Base-by-base conservation (phyloP, 2,329 filamentous ascomycete species). In the Didymella pomorum region DNA sequence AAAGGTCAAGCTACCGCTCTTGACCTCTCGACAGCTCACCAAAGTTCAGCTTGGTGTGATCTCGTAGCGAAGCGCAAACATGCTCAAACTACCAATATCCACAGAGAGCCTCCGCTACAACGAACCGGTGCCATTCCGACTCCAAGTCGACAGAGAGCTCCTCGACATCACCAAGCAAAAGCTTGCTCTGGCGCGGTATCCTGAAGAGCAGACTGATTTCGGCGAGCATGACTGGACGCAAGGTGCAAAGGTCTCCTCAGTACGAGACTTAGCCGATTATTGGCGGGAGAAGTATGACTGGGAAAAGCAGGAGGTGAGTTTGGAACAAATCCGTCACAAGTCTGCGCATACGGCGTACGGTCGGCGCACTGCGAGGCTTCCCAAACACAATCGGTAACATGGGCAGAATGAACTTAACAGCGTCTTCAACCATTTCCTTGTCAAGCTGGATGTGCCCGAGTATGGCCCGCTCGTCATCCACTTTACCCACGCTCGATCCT, bases 401-500 rank as follows among this genome's bases (percentile, higher is more conserved):
- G 4, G 6, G 44, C 28, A 47, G 44, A n/a, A 47, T 23, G 28
- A 47, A 47, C 18, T 47, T 1, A 47, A 47, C 44, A 23, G 8
- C 5, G 28, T 23, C 18, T 47, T 47, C 29, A 47, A 47, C 28
- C 44, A 47, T 47, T 47, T 47, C 28, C 44, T 47, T 9, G 44
- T 47, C 28, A 35, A 35, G 23, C 10, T 46, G 16, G 31, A 46
- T 21, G 44, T 46, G 18, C 44, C 44, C 12, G 44, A 12, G 14
- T 46, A 46, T 12, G 44, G 44, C 4, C 26, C 44, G 28, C 44
- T 46, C n/a, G 28, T 46, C 12, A 18, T 46, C 6, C 87, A 90
- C 70, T 89, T 89, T 71, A 79, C 89, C 54, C 86, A 89, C 70
- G 77, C 81, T 54, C 79, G 74, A n/a, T 88, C 86, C 16, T 67